Evolutionary conservation across 2,329 filamentous ascomycete species (phyloP).

Genomic region (Bipolaris sorokiniana): DNA sequence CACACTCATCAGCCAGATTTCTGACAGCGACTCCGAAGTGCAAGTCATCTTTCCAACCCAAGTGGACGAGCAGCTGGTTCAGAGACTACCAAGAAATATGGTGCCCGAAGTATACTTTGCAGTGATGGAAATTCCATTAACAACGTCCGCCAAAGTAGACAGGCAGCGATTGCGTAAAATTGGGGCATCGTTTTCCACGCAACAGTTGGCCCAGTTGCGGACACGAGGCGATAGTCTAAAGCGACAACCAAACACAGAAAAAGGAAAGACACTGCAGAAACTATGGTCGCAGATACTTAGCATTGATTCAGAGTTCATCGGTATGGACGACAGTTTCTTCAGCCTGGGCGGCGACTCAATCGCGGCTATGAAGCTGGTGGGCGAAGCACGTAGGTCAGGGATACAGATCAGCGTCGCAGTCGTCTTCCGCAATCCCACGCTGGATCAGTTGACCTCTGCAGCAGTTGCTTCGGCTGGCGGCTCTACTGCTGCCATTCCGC

Average conservation of each 20-base stretch:
- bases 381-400: slow-evolving; percentile 3
- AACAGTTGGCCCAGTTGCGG: slow-evolving; percentile 4
- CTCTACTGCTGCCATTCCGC: background rate
- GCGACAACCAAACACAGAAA: background rate
- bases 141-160: slow-evolving; percentile 53
- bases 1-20: background rate
- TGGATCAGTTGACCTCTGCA: background rate
- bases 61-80: background rate
- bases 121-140: slow-evolving; percentile 51
- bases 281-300: slow-evolving; percentile 10
- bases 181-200: slow-evolving; percentile 2
- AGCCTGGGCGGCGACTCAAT: slow-evolving; percentile 19
- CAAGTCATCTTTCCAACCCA: background rate
- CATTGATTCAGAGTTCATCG: slow-evolving; percentile 8
- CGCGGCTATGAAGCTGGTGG: slow-evolving; percentile 16
- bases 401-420: background rate
- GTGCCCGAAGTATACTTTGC: slow-evolving; percentile 54
- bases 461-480: slow-evolving; percentile 2
- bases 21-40: background rate
- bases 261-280: background rate
- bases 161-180: slow-evolving; percentile 27
- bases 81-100: slow-evolving; percentile 39
- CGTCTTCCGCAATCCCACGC: background rate
- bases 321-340: slow-evolving; percentile 20
- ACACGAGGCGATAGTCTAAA: background rate